A percentile compares a stretch with the other conserved stretches of the same genome.
phyloP scores from a whole-genome alignment of 2,329 filamentous ascomycete genomes.

The Neonectria magnoliae region DNA sequence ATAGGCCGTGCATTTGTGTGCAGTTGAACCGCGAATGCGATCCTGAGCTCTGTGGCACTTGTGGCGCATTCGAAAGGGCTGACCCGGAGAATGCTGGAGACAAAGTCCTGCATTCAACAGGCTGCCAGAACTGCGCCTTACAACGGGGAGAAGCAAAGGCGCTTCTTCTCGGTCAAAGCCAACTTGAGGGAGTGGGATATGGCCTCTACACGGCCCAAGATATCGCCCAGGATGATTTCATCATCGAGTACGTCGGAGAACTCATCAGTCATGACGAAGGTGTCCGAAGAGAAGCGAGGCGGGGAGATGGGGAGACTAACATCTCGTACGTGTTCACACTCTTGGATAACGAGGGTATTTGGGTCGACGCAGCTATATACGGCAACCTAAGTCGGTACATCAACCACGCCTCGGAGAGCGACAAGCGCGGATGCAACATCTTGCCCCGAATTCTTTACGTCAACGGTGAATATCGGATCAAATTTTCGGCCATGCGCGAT shows the following conservation, averaged over 20 bases:
- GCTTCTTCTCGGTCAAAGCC: slow-evolving; percentile 75
- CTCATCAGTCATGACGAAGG: slow-evolving; percentile 76
- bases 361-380: slow-evolving; percentile 79
- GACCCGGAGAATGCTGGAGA: slow-evolving; percentile 74
- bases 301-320: slow-evolving; percentile 67
- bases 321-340: slow-evolving; percentile 73
- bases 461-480: slow-evolving; percentile 80
- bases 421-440: slow-evolving; percentile 67
- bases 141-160: slow-evolving; percentile 74
- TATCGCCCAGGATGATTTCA: slow-evolving; percentile 74
- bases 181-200: slow-evolving; percentile 75
- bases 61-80: slow-evolving; percentile 74
- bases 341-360: slow-evolving; percentile 68
- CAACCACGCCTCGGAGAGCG: slow-evolving; percentile 73
- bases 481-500: slow-evolving; percentile 73
- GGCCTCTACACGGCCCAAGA: slow-evolving; percentile 78
- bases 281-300: slow-evolving; percentile 71
- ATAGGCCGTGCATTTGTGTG: slow-evolving; percentile 74
- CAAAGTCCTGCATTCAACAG: slow-evolving; percentile 62
- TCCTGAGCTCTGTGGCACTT: slow-evolving; percentile 75
- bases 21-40: slow-evolving; percentile 83
- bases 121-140: slow-evolving; percentile 77
- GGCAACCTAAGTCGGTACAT: slow-evolving; percentile 87
- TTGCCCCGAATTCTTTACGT: slow-evolving; percentile 75
- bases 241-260: slow-evolving; percentile 85